phyloP scores from a whole-genome alignment of 2,329 filamentous ascomycete genomes.

The Calonectria multiphialidica region DNA sequence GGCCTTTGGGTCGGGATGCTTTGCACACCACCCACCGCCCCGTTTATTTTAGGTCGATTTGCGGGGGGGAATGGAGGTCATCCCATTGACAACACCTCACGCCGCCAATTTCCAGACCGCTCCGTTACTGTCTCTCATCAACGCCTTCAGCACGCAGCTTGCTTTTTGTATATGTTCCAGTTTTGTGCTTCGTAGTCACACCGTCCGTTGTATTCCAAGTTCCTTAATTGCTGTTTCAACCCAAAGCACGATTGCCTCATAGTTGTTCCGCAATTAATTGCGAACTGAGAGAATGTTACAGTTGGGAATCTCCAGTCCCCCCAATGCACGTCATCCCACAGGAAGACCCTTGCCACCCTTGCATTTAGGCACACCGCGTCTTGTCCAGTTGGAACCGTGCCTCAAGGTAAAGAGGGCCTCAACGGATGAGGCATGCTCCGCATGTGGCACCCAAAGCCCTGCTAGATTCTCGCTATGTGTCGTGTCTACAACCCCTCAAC shows the following conservation, averaged over 20 bases:
- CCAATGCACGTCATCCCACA: slow-evolving; percentile 19
- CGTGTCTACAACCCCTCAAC: background rate
- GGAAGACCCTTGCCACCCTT: slow-evolving; percentile 3
- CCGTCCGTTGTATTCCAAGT: background rate
- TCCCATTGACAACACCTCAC: slow-evolving; percentile 29
- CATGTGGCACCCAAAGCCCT: background rate
- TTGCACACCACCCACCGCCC: slow-evolving; percentile 42
- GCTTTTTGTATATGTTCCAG: background rate
- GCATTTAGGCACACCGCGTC: slow-evolving; percentile 26
- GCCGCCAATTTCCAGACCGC: slow-evolving; percentile 17
- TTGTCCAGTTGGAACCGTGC: slow-evolving; percentile 2
- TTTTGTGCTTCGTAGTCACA: background rate
- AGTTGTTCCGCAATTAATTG: slow-evolving; percentile 7
- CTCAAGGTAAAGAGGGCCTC: background rate
- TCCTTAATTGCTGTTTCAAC: too few relatives aligned
- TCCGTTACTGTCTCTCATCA: background rate
- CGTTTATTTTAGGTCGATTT: slow-evolving; percentile 43
- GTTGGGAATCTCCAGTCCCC: slow-evolving; percentile 3
- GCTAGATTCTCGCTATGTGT: background rate
- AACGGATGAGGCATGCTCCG: background rate
- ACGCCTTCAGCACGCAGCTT: background rate
- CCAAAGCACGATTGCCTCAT: background rate
- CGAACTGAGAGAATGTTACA: slow-evolving; percentile 5
- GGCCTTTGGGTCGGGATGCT: slow-evolving; percentile 28
- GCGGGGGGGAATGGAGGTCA: slow-evolving; percentile 31